phyloP scores from a whole-genome alignment of 371 early-diverging fungal species.

The Amoeboaphelidium occidentale region DNA sequence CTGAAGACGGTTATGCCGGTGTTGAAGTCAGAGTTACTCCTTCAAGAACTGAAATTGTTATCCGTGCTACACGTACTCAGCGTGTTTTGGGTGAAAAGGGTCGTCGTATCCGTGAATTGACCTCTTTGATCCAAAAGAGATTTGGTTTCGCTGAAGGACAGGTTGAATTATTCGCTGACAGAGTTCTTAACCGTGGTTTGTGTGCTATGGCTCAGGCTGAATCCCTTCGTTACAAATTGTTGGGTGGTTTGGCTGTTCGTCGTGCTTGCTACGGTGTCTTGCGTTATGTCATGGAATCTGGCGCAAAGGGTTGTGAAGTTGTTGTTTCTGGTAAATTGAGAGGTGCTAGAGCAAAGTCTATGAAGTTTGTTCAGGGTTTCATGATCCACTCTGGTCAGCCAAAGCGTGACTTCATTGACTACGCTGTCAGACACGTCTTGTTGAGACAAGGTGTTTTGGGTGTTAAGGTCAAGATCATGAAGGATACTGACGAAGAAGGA shows the following conservation, averaged over 20 bases:
- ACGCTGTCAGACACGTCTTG: constrained; percentile 92
- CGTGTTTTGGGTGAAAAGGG: constrained; percentile 97
- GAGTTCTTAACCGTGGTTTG: constrained; percentile 93
- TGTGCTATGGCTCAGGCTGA: constrained; percentile 98
- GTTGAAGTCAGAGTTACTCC: constrained; percentile 97
- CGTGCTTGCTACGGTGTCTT: constrained; percentile 94
- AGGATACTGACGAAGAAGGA: constrained; percentile 89
- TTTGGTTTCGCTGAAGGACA: constrained; percentile 94
- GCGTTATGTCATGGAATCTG: constrained; percentile 97
- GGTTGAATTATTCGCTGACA: constrained; percentile 96
- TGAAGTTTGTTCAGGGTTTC: constrained; percentile 99
- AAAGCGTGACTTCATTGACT: constrained; percentile 89
- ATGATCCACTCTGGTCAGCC: constrained; percentile 99
- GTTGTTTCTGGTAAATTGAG: constrained; percentile 99
- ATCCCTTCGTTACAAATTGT: constrained; percentile 90
- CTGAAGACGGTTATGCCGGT: constrained; percentile 80
- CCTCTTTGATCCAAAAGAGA: constrained; percentile 93
- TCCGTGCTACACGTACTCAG: constrained; percentile 96
- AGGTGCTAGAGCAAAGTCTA: constrained; percentile 99
- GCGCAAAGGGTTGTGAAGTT: constrained; percentile 99
- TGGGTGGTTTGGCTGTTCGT: constrained; percentile 89
- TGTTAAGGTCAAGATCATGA: constrained; percentile 99
- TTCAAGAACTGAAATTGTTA: constrained; percentile 95
- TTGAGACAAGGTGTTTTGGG: constrained; percentile 99
- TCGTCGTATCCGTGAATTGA: constrained; percentile 94